A percentile compares a stretch with the other conserved stretches of the same genome.
These are phyloP conservation scores for Suhomyces prunicola DNA, from an alignment of 805 yeast genomes.

Conservation along the genomic window DNA sequence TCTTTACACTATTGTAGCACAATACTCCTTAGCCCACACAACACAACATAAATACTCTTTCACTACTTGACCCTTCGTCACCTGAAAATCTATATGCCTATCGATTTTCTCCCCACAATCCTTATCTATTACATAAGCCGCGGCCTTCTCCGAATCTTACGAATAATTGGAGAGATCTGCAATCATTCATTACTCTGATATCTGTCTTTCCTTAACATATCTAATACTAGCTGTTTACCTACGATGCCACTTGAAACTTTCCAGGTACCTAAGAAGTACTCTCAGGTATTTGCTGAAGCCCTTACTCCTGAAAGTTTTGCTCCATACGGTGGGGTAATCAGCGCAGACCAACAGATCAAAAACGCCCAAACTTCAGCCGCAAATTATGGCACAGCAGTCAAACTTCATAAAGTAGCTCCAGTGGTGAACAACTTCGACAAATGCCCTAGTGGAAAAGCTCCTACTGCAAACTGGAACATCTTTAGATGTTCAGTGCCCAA, in stretches of 20 bases:
- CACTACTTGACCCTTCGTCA: too few relatives aligned
- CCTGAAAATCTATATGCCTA: too few relatives aligned
- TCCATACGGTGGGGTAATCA: conserved; percentile 71
- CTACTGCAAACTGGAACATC: conserved; percentile 74
- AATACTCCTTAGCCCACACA: too few relatives aligned
- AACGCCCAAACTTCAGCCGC: conserved; percentile 49
- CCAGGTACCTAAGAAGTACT: conserved; percentile 17
- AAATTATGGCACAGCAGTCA: conserved; percentile 91
- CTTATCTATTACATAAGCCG: conserved; percentile 2
- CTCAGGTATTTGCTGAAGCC: conserved; percentile 47
- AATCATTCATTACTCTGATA: not conserved
- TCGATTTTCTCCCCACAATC: not conserved
- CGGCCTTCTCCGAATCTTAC: conserved; percentile 8
- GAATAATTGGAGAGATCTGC: not conserved
- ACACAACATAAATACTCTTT: too few relatives aligned
- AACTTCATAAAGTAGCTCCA: conserved; percentile 70
- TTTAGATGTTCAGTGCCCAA: conserved; percentile 77
- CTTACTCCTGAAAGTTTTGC: conserved; percentile 66
- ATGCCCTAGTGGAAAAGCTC: conserved; percentile 45
- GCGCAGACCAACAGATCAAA: conserved; percentile 69
- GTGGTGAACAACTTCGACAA: conserved; percentile 48
- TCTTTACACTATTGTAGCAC: too few relatives aligned
- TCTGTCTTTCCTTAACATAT: not conserved
- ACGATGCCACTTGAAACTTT: conserved; percentile 45
- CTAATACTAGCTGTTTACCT: not conserved